Base-by-base conservation (phyloP, 2,329 filamentous ascomycete genomes). In the Phyllosticta ampelicida region DNA sequence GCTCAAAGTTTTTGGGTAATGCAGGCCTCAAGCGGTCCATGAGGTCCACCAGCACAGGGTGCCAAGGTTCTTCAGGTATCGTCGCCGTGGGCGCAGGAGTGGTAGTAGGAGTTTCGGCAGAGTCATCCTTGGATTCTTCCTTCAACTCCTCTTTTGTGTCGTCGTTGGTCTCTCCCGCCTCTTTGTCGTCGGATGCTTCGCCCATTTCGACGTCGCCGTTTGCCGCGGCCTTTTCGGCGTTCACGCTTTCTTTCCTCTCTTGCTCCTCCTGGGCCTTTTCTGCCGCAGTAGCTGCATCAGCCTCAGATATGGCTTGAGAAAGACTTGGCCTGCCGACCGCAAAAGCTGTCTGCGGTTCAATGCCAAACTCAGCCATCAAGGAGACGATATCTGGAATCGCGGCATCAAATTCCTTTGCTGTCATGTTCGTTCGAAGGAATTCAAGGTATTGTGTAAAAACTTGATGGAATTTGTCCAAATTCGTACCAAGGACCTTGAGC, bases 381-480 rank as follows among this genome's bases (percentile, higher is more conserved):
- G 82, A 78, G 3, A 84, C 76, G 49, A 96, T 81, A 28, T 84
- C 81, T 1, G 94, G 94, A 5, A 97, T 85, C 18, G 87, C 80
- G 1, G 77, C 74, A 66, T 95, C 87, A 61, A 96, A 97, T 19
- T 91, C 83, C 44, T 86, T 82, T 0, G 84, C 78, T 0, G 85
- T 79, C 28, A 96, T 74, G 66, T 90, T 95, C 68, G 83, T 88
- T 68, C 87, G 87, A 29, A 99, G 79, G 6, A 96, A 80, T 66
- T 97, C 94, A 18, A 97, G 79, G 67, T 95, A 99, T 66, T 96
- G 91, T 21, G 84, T 81, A 21, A 97, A 79, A 9, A 91, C 86
- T 60, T 88, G 83, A 64, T 96, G 89, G 19, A 95, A 86, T 69
- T 96, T 91, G 68, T 99, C 94, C 55, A 95, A 82, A 63, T 96